Conservation (phyloP, 208 protist genomes). For the Trypanosoma melophagium region DNA sequence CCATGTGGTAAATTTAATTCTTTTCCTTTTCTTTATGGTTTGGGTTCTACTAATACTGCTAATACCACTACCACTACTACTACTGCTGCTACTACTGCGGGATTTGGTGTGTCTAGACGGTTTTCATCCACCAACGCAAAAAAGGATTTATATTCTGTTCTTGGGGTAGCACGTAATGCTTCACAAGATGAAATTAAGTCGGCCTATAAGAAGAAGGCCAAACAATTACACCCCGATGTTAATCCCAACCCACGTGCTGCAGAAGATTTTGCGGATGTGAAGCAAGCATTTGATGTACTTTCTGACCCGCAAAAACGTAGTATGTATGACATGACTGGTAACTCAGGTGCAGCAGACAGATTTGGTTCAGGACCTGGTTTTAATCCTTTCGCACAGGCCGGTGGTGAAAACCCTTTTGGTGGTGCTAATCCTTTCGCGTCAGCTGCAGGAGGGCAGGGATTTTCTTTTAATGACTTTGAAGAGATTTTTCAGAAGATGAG, state of each 20-base stretch:
- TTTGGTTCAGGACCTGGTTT: conserved; percentile 53
- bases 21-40: neutral
- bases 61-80: conserved; percentile 6
- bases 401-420: conserved; percentile 36
- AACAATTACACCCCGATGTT: conserved; percentile 88
- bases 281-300: conserved; percentile 89
- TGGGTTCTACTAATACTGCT: neutral
- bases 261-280: conserved; percentile 88
- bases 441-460: conserved; percentile 45
- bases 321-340: conserved; percentile 92
- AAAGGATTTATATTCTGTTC: conserved; percentile 82
- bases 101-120: conserved; percentile 19
- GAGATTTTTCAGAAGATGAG: conserved; percentile 91
- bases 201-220: conserved; percentile 85
- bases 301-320: conserved; percentile 88
- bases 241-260: conserved; percentile 78
- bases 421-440: conserved; percentile 61
- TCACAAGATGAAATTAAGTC: conserved; percentile 83
- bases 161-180: conserved; percentile 77
- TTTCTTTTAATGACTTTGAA: conserved; percentile 89
- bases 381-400: conserved; percentile 38
- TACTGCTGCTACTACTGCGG: neutral
- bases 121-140: conserved; percentile 40
- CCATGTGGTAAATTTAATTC: neutral
- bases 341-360: conserved; percentile 59